These are phyloP conservation scores for Solanum stenotomum DNA, from an alignment of 257 asterid genomes.

Conservation along the genomic window DNA sequence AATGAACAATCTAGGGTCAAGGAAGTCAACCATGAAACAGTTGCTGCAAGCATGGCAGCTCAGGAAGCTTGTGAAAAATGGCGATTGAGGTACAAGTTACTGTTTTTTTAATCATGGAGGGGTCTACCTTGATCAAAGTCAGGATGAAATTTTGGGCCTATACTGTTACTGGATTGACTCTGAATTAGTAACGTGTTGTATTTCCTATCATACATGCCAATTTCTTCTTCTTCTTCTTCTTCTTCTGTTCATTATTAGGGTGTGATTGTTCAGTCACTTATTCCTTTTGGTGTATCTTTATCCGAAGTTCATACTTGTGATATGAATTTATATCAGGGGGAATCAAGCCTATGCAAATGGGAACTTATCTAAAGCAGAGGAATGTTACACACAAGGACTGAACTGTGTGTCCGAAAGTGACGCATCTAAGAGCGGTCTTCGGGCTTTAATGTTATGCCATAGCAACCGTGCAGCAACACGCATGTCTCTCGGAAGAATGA, in stretches of 20 bases:
- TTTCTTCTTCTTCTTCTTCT: not conserved
- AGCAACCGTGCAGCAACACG: conserved; percentile 98
- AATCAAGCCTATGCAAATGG: conserved; percentile 92
- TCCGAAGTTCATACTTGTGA: conserved; percentile 14
- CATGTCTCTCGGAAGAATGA: conserved; percentile 81
- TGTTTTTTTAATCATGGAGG: not conserved
- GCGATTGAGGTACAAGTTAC: conserved; percentile 62
- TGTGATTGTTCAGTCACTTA: not conserved
- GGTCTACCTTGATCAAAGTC: not conserved
- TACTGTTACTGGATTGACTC: not conserved
- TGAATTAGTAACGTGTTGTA: not conserved
- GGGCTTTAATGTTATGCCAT: conserved; percentile 81
- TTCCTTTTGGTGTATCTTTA: not conserved
- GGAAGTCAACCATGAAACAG: conserved; percentile 29
- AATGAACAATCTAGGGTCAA: conserved; percentile 31
- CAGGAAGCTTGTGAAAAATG: conserved; percentile 95
- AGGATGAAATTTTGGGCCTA: not conserved
- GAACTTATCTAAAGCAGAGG: conserved; percentile 81
- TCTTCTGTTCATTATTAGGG: not conserved
- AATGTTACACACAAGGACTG: conserved; percentile 73
- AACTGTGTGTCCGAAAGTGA: conserved; percentile 56
- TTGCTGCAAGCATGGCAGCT: conserved; percentile 51
- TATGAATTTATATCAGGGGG: conserved; percentile 56
- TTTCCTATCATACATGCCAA: not conserved
- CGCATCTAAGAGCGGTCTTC: conserved; percentile 62